These are phyloP conservation scores for Metarhizium humberi DNA, from an alignment of 2,329 filamentous ascomycete genomes.

Conservation along the genomic window DNA sequence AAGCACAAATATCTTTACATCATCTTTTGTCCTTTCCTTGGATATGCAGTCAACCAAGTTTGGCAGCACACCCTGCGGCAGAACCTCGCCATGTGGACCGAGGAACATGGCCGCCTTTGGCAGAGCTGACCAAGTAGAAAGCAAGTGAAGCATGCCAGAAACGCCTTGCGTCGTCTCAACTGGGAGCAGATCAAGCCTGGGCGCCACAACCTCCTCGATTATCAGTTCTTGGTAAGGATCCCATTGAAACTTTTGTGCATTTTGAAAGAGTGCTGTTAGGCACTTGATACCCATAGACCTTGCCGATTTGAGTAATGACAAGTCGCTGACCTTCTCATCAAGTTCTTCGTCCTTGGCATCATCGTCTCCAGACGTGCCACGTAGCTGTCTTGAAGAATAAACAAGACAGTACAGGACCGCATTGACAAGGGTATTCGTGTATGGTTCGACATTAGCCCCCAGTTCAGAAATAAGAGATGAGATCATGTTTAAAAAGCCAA, in stretches of 20 bases:
- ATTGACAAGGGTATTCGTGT: slow-evolving; percentile 60
- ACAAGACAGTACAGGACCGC: slow-evolving; percentile 76
- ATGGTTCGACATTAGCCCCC: slow-evolving; percentile 61
- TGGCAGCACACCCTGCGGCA: slow-evolving; percentile 54
- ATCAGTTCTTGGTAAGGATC: slow-evolving; percentile 59
- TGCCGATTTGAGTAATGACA: slow-evolving; percentile 55
- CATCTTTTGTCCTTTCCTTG: slow-evolving; percentile 68
- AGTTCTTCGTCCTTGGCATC: slow-evolving; percentile 29
- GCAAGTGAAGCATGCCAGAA: slow-evolving; percentile 71
- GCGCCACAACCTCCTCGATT: slow-evolving; percentile 65
- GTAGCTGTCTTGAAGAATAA: slow-evolving; percentile 53
- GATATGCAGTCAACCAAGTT: slow-evolving; percentile 65
- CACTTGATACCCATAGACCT: slow-evolving; percentile 74
- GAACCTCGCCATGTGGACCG: slow-evolving; percentile 23
- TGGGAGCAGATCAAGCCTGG: slow-evolving; percentile 68
- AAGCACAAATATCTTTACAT: slow-evolving; percentile 76
- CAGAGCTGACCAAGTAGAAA: slow-evolving; percentile 70
- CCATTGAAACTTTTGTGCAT: slow-evolving; percentile 64
- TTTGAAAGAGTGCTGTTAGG: slow-evolving; percentile 67
- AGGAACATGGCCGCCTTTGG: slow-evolving; percentile 61
- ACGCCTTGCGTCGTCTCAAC: slow-evolving; percentile 83
- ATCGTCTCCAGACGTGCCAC: slow-evolving; percentile 25
- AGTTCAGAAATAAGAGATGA: slow-evolving; percentile 79
- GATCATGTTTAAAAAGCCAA: slow-evolving; percentile 87
- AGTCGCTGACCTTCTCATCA: slow-evolving; percentile 32